Percentiles rank a stretch among this genome's conserved stretches.
Evolutionary conservation across 2,329 filamentous ascomycete species (phyloP).

Genomic region (Neonectria neomacrospora): DNA sequence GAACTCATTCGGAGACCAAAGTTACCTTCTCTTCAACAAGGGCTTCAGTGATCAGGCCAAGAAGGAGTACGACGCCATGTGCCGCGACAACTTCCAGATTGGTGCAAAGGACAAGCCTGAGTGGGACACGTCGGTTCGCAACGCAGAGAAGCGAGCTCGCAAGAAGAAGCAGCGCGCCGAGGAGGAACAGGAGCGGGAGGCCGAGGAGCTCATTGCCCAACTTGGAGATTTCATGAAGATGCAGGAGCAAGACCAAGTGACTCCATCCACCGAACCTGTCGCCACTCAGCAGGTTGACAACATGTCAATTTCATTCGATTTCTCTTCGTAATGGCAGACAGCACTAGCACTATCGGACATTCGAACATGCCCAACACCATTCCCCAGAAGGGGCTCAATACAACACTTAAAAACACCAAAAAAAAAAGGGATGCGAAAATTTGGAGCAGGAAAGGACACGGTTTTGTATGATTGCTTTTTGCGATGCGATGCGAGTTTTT

Average conservation of each 20-base stretch:
- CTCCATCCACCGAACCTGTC: no score
- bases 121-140: neutral
- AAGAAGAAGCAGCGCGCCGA: neutral
- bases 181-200: neutral
- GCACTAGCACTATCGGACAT: no score
- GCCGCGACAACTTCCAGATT: neutral
- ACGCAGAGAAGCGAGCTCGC: slow-evolving; percentile 1
- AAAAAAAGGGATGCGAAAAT: neutral
- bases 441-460: neutral
- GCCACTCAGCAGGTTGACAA: no score
- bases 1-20: neutral
- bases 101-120: neutral
- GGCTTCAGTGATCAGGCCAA: neutral
- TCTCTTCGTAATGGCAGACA: no score
- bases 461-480: neutral
- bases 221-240: no score
- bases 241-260: no score
- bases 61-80: neutral
- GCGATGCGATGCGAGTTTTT: neutral
- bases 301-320: no score
- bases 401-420: no score
- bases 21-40: neutral
- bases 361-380: no score
- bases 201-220: no score
- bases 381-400: no score